Base-by-base conservation (phyloP, 257 asterid species). In the Solanum chaucha region DNA sequence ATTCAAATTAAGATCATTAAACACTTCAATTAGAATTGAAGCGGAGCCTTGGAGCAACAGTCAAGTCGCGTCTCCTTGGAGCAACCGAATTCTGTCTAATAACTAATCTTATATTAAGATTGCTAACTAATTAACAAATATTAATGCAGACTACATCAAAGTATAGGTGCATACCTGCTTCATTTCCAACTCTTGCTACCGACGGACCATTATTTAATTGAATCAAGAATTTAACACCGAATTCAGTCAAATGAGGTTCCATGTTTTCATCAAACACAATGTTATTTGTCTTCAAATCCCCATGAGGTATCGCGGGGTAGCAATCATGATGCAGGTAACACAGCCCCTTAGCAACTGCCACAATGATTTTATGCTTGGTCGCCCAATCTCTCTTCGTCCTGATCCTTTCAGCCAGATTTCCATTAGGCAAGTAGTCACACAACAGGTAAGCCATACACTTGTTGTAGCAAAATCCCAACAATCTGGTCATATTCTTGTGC, bases 241-340 rank as follows among this genome's bases (percentile, higher is more conserved):
- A 96, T 81, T 93, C 98, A 12, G 93, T 91, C 93, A 97, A 90
- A 90, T 84, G 98, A 46, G 99, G 98, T 85, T 95, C 99, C 96
- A 93, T 93, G 72, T 91, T 92, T 89, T 97, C 99, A 86, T 97
- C 97, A n/a, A 97, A 94, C 67, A 92, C 87, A 74, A 97, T 84
- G 78, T 92, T 97, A 74, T 90, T 85, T 20, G 95, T 85, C 92
- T 93, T 93, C 86, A 97, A 86, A 88, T 95, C 91, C 44, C 99
- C 99, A 78, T 97, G 98, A 28, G 98, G 93, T 48, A 97, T 95
- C 22, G 98, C 93, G 2, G 98, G 99, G 89, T 70, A 88, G 85
- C 97, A 95, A 48, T 92, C 97, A 61, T 93, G 98, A 88, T 97
- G 99, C 65, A 97, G 98, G 89, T 92, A 97, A 84, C 90, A 89